These are phyloP conservation scores for Camellia japonica DNA, from an alignment of 148 eudicot species.

Conservation along the genomic window DNA sequence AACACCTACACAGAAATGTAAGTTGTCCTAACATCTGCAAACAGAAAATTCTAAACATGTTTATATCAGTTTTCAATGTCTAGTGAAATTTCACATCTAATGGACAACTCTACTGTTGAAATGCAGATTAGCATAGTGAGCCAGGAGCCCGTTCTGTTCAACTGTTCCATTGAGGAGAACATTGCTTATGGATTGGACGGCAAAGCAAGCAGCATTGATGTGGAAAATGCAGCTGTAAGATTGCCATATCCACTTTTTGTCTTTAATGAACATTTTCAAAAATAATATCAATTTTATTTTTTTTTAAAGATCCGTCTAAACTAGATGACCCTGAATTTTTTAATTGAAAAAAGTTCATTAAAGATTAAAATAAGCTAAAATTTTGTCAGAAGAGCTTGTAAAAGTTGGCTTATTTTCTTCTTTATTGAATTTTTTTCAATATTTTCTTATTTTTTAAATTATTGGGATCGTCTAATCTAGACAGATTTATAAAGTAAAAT, in stretches of 20 bases:
- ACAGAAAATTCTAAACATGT: constrained; percentile 1
- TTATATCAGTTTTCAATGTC: background rate
- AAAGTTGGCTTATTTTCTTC: too few relatives aligned
- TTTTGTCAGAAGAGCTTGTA: too few relatives aligned
- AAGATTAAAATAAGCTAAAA: too few relatives aligned
- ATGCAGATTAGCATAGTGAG: constrained; percentile 88
- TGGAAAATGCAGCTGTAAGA: constrained; percentile 92
- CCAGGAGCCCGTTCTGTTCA: constrained; percentile 95
- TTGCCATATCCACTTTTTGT: background rate
- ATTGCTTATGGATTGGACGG: constrained; percentile 84
- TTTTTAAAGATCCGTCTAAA: too few relatives aligned
- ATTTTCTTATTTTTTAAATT: too few relatives aligned
- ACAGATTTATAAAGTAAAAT: too few relatives aligned
- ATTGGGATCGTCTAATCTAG: too few relatives aligned
- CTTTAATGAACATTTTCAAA: too few relatives aligned
- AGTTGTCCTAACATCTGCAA: background rate
- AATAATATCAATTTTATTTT: too few relatives aligned
- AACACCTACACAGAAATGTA: constrained; percentile 81
- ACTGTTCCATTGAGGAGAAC: constrained; percentile 86
- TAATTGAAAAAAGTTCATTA: too few relatives aligned
- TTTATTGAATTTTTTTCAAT: too few relatives aligned
- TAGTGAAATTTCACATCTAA: background rate
- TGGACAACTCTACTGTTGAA: background rate
- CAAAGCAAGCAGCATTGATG: constrained; percentile 58
- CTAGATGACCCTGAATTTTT: too few relatives aligned